Base-by-base conservation (phyloP, 495 filamentous ascomycete species). In the Geopyxis carbonaria region DNA sequence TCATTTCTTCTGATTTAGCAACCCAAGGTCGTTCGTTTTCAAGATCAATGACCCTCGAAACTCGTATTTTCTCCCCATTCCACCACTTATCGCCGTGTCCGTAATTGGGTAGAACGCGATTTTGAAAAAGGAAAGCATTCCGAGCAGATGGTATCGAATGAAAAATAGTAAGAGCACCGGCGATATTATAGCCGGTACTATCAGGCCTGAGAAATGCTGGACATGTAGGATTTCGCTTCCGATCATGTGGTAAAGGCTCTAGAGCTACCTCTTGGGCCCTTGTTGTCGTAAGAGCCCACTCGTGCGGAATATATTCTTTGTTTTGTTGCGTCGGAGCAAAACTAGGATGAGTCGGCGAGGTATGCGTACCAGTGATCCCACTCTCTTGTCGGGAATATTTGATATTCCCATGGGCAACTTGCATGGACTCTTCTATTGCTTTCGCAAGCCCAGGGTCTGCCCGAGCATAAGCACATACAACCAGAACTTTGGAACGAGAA, bases 81-180 rank as follows among this genome's bases (percentile, higher is more conserved):
- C 86, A 94, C 86, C 86, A 94, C 16, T 87, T 73, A 6, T 67
- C 56, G 43, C 79, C 66, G 40, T 69, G 60, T 1, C 77, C 78
- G 45, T 89, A 91, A 37, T 75, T 68, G 3, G 62, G 59, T 8
- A 73, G 62, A 22, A 58, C 40, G 24, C 61, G 50, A 25, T 63
- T 54, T 25, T 66, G 57, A 15, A 67, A 61, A 10, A 93, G 62
- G 22, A 94, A 64, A 5, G 74, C 67, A 47, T 89, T 80, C 33
- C 84, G 69, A 10, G 75, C 75, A 27, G 75, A 60, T n/a, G 86
- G 86, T 40, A 94, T 87, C 29, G 75, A 64, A 50, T 87, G 79
- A n/a, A 81, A 63, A 31, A 91, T 85, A 8, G 78, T 83, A 24
- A 94, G 43, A 1, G 87, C 57, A 0, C 67, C 71, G 18, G 78